Evolutionary conservation across 2,329 filamentous ascomycete species (phyloP).

Genomic region (Gaeumannomyces sp.): DNA sequence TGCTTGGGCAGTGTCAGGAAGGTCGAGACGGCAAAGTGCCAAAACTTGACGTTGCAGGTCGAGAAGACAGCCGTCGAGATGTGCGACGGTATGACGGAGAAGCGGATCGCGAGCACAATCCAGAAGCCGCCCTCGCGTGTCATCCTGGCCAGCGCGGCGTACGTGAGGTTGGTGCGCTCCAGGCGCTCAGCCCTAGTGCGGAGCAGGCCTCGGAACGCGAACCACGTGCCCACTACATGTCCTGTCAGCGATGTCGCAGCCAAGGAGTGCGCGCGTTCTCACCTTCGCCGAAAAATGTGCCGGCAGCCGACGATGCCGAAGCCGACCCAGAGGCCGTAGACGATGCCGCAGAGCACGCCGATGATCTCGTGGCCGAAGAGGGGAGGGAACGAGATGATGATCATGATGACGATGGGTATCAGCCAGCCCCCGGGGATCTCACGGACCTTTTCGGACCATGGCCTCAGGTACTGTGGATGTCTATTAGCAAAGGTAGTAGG

Average conservation of each 20-base stretch:
- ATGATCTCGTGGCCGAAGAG: conserved; percentile 36
- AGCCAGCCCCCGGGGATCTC: conserved; percentile 32
- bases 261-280: conserved; percentile 1
- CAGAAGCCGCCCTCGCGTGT: conserved; percentile 35
- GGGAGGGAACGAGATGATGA: conserved; percentile 34
- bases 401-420: conserved; percentile 32
- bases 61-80: conserved; percentile 38
- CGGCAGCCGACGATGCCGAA: conserved; percentile 34
- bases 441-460: conserved; percentile 30
- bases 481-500: neutral
- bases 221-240: conserved; percentile 30
- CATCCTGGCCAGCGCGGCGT: conserved; percentile 32
- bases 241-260: neutral
- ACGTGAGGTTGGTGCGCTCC: conserved; percentile 34
- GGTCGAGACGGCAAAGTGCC: conserved; percentile 32
- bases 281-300: conserved; percentile 35
- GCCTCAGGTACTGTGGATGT: conserved; percentile 23
- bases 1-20: conserved; percentile 35
- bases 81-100: conserved; percentile 34
- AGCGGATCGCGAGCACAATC: conserved; percentile 34
- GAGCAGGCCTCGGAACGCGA: conserved; percentile 32
- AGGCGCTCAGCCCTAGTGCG: conserved; percentile 29
- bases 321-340: conserved; percentile 34
- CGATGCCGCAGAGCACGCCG: conserved; percentile 33
- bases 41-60: conserved; percentile 35